Base-by-base conservation (phyloP, 768 basidiomycete species). In the Lactarius deliciosus region DNA sequence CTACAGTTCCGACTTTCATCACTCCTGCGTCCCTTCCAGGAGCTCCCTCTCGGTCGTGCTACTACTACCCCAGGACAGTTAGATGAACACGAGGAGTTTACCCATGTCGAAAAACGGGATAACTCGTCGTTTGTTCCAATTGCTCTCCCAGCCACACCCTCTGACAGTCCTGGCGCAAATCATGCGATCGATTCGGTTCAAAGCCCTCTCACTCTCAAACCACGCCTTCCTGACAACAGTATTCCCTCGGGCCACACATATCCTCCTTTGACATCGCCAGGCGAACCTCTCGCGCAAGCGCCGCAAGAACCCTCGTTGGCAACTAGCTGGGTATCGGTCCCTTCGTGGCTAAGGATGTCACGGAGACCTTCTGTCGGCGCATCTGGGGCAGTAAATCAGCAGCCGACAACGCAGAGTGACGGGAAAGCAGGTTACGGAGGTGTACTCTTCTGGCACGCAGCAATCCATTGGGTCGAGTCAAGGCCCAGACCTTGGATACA, bases 1-100 rank as follows among this genome's bases (percentile, higher is more conserved):
- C 87, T 9, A 77, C 81, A n/a, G 16, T 93, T 90, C 76, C 81
- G 86, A 65, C 76, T 93, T 40, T 80, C 88, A 2, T 85, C 83
- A 2, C 76, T 93, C 40, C 79, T 92, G 41, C 82, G 85, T 60
- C 90, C 91, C 4, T 84, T 92, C 73, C 85, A 86, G 47, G 89
- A 89, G 63, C 77, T 79, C 36, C 81, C 81, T 22, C 65, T 80
- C 11, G 72, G 74, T 20, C 77, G 80, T 47, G 71, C 76, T 41
- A 70, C 74, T 40, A 72, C 68, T 64, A 38, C 74, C 8, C 71
- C 77, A n/a, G 77, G 79, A 69, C 69, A 77, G 66, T 72, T 75
- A 25, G 76, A 75, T 61, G 78, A 77, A 18, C 66, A 75, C 36
- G 90, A 91, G 63, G 90, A 87, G 55, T 92, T 88, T 73, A 91